These are phyloP conservation scores for Coffea humblotiana DNA, from an alignment of 305 asterid species.

Conservation along the genomic window DNA sequence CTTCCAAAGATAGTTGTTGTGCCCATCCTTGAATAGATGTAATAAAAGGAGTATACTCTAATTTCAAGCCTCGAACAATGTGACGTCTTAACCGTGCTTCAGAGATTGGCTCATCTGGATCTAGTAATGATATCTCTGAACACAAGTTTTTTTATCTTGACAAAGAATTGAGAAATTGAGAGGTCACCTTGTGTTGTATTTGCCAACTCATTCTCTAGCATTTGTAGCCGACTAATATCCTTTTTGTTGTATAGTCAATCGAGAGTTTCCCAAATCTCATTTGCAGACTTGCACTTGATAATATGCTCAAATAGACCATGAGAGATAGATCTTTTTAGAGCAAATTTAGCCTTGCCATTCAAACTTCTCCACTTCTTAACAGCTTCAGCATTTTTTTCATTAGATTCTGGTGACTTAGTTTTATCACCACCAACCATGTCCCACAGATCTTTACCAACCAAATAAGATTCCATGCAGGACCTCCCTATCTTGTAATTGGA, in stretches of 20 bases:
- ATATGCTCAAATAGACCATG: no score
- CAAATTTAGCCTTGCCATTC: neutral
- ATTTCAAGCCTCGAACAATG: neutral
- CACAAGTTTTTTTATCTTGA: neutral
- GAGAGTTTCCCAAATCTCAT: no score
- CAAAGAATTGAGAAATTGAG: neutral
- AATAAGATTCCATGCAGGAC: neutral
- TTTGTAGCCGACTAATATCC: neutral
- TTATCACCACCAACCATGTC: neutral
- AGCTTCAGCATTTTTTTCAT: neutral
- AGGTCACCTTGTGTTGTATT: neutral
- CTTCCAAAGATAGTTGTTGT: neutral
- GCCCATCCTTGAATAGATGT: constrained; percentile 2
- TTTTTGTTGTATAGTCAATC: no score
- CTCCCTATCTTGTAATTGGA: neutral
- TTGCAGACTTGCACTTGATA: no score
- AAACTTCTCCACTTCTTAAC: neutral
- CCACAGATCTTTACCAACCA: neutral
- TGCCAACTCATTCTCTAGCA: neutral
- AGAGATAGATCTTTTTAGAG: no score
- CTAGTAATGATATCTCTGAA: neutral
- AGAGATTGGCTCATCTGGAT: neutral
- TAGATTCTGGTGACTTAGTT: neutral
- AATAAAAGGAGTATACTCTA: neutral
- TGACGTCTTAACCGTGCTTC: neutral